These are phyloP conservation scores for Allium cepa DNA, from an alignment of 106 monocot species.

Conservation along the genomic window DNA sequence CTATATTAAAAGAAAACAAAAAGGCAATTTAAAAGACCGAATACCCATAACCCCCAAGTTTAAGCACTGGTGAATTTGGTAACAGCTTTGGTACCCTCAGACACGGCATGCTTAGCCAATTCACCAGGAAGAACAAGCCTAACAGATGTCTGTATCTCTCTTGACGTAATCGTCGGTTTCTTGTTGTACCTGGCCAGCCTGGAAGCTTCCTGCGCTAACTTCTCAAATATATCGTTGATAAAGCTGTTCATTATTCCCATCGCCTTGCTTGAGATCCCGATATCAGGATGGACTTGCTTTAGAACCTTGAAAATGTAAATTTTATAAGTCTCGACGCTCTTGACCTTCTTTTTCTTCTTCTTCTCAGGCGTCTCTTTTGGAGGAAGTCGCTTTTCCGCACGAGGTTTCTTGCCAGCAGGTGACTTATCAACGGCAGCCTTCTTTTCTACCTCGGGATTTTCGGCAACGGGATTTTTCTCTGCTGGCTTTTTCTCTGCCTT, in stretches of 20 bases:
- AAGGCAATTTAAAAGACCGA: not conserved
- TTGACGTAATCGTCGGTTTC: no score
- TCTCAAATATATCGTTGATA: no score
- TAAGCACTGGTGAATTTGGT: slow-evolving; percentile 32
- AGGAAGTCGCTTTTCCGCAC: slow-evolving; percentile 22
- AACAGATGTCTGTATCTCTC: slow-evolving; percentile 67
- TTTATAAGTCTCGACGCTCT: not conserved
- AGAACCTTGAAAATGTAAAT: no score
- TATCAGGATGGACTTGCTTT: no score
- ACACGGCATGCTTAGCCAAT: slow-evolving; percentile 61
- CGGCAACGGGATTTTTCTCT: not conserved
- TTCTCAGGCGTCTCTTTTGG: slow-evolving; percentile 10
- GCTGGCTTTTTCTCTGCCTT: no score
- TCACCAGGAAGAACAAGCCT: slow-evolving; percentile 72
- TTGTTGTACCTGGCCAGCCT: no score
- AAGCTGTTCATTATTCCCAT: no score
- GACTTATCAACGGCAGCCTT: slow-evolving; percentile 24
- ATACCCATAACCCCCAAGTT: not conserved
- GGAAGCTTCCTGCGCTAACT: no score
- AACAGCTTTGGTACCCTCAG: slow-evolving; percentile 15
- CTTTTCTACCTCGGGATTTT: slow-evolving; percentile 14
- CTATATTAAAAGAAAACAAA: not conserved
- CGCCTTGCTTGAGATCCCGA: no score
- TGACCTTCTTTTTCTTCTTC: slow-evolving; percentile 32
- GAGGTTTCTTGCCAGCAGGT: slow-evolving; percentile 28